These are phyloP conservation scores for Rhododendron henanense DNA, from an alignment of 148 eudicot species.

Conservation along the genomic window DNA sequence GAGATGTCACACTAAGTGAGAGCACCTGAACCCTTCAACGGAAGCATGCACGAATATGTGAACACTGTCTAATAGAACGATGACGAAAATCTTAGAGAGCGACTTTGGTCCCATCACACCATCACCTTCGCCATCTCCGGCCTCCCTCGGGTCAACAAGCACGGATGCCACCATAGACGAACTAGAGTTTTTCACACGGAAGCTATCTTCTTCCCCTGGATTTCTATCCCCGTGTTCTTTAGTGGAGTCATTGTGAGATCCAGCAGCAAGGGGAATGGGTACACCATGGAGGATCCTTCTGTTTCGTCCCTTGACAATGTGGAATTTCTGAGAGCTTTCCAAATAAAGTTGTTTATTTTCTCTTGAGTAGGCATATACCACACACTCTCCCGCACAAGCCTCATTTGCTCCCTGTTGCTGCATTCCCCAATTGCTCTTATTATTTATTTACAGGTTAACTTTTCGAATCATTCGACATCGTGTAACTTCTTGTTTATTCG, in stretches of 20 bases:
- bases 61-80: conserved; percentile 91
- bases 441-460: neutral
- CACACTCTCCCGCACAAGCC: neutral
- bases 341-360: neutral
- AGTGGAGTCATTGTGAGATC: conserved; percentile 37
- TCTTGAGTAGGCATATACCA: neutral
- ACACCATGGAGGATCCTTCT: conserved; percentile 71
- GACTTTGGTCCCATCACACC: conserved; percentile 68
- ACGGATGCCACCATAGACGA: conserved; percentile 89
- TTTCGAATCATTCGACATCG: no score
- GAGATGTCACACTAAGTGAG: conserved; percentile 61
- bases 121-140: conserved; percentile 59
- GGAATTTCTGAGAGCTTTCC: no score
- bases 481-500: no score
- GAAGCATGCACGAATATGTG: conserved; percentile 93
- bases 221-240: conserved; percentile 32
- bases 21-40: conserved; percentile 62
- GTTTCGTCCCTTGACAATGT: conserved; percentile 44
- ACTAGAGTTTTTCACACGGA: conserved; percentile 35
- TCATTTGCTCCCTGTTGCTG: neutral
- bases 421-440: neutral
- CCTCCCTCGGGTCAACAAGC: conserved; percentile 89
- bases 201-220: conserved; percentile 36
- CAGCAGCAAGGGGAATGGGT: conserved; percentile 50
- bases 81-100: conserved; percentile 73